Conservation (phyloP, 1,284 basidiomycete genomes). For the Sporisorium sorghi region DNA sequence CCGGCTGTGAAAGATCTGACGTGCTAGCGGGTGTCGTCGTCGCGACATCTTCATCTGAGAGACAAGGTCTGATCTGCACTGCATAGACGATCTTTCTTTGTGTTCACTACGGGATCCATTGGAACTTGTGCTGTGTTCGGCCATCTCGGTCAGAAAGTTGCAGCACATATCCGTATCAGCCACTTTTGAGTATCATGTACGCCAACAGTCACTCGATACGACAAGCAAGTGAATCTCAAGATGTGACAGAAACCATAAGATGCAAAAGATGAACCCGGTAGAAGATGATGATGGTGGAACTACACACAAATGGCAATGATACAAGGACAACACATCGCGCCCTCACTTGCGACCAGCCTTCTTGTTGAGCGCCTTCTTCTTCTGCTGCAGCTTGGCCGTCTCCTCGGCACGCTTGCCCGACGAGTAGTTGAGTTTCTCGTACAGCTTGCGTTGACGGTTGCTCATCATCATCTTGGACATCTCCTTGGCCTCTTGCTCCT, state of each 20-base stretch:
- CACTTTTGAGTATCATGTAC: too few relatives aligned
- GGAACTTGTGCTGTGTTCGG: neutral
- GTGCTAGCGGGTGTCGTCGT: too few relatives aligned
- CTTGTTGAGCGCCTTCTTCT: constrained; percentile 62
- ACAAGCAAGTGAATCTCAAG: neutral
- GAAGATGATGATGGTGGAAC: neutral
- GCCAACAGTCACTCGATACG: neutral
- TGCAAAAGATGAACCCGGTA: neutral
- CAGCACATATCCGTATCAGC: too few relatives aligned
- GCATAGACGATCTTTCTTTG: too few relatives aligned
- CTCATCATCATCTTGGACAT: constrained; percentile 99
- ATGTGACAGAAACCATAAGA: constrained; percentile 2
- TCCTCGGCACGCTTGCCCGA: constrained; percentile 83
- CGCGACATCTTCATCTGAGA: too few relatives aligned
- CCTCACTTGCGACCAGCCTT: constrained; percentile 24
- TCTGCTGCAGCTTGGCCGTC: constrained; percentile 67
- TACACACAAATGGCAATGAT: neutral
- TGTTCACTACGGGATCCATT: neutral
- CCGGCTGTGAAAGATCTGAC: neutral
- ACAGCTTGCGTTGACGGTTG: constrained; percentile 94
- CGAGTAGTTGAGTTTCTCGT: constrained; percentile 92
- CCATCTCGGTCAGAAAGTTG: neutral
- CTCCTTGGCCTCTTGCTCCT: constrained; percentile 76
- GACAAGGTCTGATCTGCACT: neutral
- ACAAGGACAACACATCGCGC: neutral